Evolutionary conservation across 495 filamentous ascomycete genomes (phyloP).

Genomic region (Daldinia childiae): DNA sequence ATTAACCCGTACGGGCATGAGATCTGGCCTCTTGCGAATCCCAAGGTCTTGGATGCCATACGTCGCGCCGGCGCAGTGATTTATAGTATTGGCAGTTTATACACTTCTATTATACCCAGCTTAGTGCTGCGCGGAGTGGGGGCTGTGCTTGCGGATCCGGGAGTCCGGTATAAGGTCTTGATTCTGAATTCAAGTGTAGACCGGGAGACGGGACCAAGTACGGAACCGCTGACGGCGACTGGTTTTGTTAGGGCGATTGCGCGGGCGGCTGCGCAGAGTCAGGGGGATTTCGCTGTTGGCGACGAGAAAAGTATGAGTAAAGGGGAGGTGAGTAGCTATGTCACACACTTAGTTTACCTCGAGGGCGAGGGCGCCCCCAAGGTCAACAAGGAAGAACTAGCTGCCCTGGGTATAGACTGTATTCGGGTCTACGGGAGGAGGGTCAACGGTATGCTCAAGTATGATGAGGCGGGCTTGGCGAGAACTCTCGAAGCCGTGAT

Average conservation of each 20-base stretch:
- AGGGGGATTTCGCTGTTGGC: conserved; percentile 56
- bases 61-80: conserved; percentile 71
- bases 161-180: conserved; percentile 76
- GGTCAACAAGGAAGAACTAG: conserved; percentile 73
- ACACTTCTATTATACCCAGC: conserved; percentile 80
- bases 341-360: conserved; percentile 86
- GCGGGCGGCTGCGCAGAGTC: conserved; percentile 63
- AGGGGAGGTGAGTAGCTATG: conserved; percentile 62
- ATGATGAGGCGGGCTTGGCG: conserved; percentile 79
- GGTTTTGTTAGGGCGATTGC: conserved; percentile 85
- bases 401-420: conserved; percentile 74
- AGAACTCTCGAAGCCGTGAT: conserved; percentile 82
- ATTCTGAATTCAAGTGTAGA: conserved; percentile 86
- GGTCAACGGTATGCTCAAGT: conserved; percentile 67
- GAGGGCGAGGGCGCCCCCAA: conserved; percentile 74
- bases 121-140: conserved; percentile 75
- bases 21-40: conserved; percentile 82
- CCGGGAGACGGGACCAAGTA: conserved; percentile 79
- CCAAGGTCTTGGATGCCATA: conserved; percentile 76
- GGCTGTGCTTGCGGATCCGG: conserved; percentile 57
- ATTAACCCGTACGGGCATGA: conserved; percentile 96
- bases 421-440: conserved; percentile 79
- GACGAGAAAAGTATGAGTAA: conserved; percentile 5
- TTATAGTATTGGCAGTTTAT: conserved; percentile 91
- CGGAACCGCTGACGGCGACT: conserved; percentile 68